These are phyloP conservation scores for Umbelopsis ramanniana DNA, from an alignment of 192 early-diverging fungal species.

Conservation along the genomic window DNA sequence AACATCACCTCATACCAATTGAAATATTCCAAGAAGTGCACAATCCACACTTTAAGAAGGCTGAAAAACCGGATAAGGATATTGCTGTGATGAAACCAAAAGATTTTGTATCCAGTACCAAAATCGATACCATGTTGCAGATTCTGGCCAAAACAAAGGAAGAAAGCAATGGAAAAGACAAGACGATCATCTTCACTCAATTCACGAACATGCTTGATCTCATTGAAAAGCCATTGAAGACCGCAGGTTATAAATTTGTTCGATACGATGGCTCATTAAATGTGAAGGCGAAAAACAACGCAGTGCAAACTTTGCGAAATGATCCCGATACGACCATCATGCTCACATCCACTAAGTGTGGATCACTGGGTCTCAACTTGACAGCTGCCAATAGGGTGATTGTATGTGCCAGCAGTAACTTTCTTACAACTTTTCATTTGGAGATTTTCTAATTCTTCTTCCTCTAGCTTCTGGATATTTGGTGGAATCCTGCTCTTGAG, in stretches of 20 bases:
- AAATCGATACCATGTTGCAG: slow-evolving; percentile 50
- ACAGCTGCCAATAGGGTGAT: slow-evolving; percentile 30
- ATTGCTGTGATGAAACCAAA: background rate
- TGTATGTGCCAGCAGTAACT: background rate
- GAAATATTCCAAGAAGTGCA: slow-evolving; percentile 23
- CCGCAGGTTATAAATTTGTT: slow-evolving; percentile 37
- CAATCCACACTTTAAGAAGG: slow-evolving; percentile 20
- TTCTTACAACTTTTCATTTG: background rate
- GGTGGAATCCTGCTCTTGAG: slow-evolving; percentile 47
- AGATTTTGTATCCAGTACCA: slow-evolving; percentile 35
- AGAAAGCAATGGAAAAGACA: slow-evolving; percentile 34
- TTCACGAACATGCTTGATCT: slow-evolving; percentile 51
- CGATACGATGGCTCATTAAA: slow-evolving; percentile 55
- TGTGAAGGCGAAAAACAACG: slow-evolving; percentile 39
- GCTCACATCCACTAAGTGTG: slow-evolving; percentile 72
- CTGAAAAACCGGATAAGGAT: background rate
- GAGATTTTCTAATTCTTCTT: background rate
- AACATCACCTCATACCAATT: background rate
- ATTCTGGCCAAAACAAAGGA: slow-evolving; percentile 36
- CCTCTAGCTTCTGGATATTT: slow-evolving; percentile 31
- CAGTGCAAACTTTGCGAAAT: slow-evolving; percentile 42
- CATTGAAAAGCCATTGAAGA: slow-evolving; percentile 45
- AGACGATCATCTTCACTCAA: slow-evolving; percentile 64
- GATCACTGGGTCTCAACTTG: slow-evolving; percentile 72
- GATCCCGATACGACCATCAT: slow-evolving; percentile 50